Conservation (phyloP, 768 basidiomycete species). For the Neoboletus subvelutipes region DNA sequence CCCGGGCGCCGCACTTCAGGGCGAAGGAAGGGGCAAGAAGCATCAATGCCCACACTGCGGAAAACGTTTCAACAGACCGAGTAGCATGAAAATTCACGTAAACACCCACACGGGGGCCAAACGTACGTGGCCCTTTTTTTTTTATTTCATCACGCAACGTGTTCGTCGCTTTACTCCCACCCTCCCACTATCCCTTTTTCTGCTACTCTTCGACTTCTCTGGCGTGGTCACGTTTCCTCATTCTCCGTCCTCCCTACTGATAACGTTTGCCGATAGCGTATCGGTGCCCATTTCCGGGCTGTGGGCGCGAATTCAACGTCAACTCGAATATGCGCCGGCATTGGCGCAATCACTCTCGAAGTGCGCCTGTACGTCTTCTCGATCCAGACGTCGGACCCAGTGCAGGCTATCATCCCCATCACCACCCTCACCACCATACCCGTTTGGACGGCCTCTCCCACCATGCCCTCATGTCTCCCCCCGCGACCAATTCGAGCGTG, state of each 20-base stretch:
- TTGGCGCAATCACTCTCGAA: slow-evolving; percentile 60
- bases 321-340: slow-evolving; percentile 86
- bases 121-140: slow-evolving; percentile 28
- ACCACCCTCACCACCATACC: slow-evolving; percentile 9
- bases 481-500: slow-evolving; percentile 30
- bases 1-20: slow-evolving; percentile 26
- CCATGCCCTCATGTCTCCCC: slow-evolving; percentile 28
- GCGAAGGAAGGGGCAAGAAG: slow-evolving; percentile 35
- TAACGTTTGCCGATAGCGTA: slow-evolving; percentile 48
- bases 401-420: slow-evolving; percentile 18
- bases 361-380: slow-evolving; percentile 21
- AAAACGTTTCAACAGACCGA: slow-evolving; percentile 43
- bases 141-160: slow-evolving; percentile 22
- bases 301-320: slow-evolving; percentile 77
- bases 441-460: slow-evolving; percentile 11
- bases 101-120: slow-evolving; percentile 43
- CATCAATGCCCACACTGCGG: slow-evolving; percentile 39
- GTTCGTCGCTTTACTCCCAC: slow-evolving; percentile 18
- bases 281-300: slow-evolving; percentile 70
- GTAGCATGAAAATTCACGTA: slow-evolving; percentile 43
- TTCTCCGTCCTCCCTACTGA: slow-evolving; percentile 9
- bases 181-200: slow-evolving; percentile 11
- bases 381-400: slow-evolving; percentile 18
- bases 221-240: not conserved
- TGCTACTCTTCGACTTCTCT: not conserved